Conservation (phyloP, 2,329 filamentous ascomycete species). For the Clonostachys rosea region DNA sequence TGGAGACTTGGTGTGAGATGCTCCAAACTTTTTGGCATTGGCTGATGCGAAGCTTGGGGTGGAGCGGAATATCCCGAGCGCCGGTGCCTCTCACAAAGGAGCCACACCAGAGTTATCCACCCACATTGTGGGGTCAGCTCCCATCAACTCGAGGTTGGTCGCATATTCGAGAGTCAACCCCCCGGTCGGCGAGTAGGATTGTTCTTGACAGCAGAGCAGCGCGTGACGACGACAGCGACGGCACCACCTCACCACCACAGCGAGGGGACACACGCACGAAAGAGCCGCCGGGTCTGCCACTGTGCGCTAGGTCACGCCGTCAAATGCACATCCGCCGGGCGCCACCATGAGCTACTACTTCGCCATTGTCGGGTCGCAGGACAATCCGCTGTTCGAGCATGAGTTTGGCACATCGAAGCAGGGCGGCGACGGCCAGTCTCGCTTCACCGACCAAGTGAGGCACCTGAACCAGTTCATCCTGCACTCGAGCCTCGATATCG, state of each 20-base stretch:
- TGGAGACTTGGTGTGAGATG: background rate
- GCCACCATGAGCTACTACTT: conserved; percentile 94
- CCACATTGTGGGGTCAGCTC: no score
- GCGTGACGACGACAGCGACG: no score
- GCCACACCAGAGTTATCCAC: no score
- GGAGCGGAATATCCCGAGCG: conserved; percentile 18
- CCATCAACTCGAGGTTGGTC: no score
- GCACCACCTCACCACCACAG: no score
- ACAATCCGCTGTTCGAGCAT: conserved; percentile 94
- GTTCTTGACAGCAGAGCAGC: no score
- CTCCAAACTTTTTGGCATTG: background rate
- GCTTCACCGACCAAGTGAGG: conserved; percentile 82
- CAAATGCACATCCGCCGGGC: conserved; percentile 5
- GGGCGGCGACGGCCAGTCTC: conserved; percentile 86
- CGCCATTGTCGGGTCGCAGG: conserved; percentile 89
- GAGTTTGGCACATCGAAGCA: conserved; percentile 97
- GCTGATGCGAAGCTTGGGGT: conserved; percentile 2
- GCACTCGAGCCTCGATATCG: conserved; percentile 88
- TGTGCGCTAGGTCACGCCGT: no score
- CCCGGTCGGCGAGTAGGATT: no score
- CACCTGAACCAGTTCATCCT: conserved; percentile 98
- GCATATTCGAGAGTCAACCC: no score
- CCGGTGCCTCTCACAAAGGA: conserved; percentile 4
- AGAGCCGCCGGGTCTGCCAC: no score
- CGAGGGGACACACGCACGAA: no score